Evolutionary conservation across 2,329 filamentous ascomycete species (phyloP), one percentile per base, ranked within the genome.

Genomic region (Epicoccum sorghinum): DNA sequence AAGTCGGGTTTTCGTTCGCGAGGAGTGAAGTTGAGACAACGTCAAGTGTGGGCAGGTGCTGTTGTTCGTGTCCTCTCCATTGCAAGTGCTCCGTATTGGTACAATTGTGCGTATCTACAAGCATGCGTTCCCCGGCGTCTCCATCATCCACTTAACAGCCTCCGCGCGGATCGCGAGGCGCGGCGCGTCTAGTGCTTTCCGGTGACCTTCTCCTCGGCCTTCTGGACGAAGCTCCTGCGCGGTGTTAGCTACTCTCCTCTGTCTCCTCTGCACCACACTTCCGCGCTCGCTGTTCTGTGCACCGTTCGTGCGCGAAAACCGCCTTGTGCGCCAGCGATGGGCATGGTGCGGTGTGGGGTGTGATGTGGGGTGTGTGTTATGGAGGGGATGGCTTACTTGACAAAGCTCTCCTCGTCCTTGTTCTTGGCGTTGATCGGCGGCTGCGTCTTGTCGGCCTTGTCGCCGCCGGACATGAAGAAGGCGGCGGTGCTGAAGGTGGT

Each of bases 381-480:
- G 29, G 3, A 12, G 29, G 4, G 36, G n/a, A 29, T 82, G 60
- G 36, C 48, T 52, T 83, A 88, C 86, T 86, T 83, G 70, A 88
- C 85, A 75, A 88, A 88, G 69, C 82, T 81, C 78, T 87, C 86
- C 78, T 88, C 86, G 65, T 87, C 85, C 76, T 86, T 86, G 78
- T 83, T 87, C 68, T 79, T 78, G 47, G 86, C 85, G 70, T 86
- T 84, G 76, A 87, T 85, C 37, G 85, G 82, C 50, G 86, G 86
- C 43, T 56, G 55, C 22, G 59, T 63, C 33, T 67, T 55, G 33
- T 64, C 66, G 58, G 78, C 72, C 64, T 78, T 74, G 70, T 81
- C 79, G 64, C 79, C 77, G 60, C 71, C 70, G 60, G 69, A 54
- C 51, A 70, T 62, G 23, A 68, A 61, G 61, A 74, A 63, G 39